phyloP scores from a whole-genome alignment of 73 alveolate genomes.

The Effrenium voratum region DNA sequence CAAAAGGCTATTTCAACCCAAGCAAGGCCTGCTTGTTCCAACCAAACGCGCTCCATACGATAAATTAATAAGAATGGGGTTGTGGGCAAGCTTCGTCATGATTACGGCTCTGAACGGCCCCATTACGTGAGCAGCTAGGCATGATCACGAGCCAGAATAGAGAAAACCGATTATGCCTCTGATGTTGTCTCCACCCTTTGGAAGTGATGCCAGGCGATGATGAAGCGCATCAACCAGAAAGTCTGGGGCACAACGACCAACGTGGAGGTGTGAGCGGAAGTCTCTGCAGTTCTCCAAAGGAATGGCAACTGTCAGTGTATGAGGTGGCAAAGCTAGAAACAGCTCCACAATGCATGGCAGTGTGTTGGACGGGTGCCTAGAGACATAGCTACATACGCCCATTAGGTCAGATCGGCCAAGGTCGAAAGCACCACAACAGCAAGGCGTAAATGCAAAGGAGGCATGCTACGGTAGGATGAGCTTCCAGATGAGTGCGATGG shows the following conservation, averaged over 20 bases:
- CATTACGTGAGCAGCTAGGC: neutral
- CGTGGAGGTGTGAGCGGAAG: constrained; percentile 69
- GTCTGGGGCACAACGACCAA: constrained; percentile 88
- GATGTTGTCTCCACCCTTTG: neutral
- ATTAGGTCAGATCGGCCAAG: neutral
- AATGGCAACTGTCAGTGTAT: neutral
- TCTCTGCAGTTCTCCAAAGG: neutral
- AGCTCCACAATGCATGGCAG: no score
- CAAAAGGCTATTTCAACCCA: no score
- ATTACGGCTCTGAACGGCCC: neutral
- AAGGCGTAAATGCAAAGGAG: neutral
- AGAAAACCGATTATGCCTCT: no score
- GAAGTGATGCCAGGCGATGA: constrained; percentile 32
- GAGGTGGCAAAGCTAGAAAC: neutral
- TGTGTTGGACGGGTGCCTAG: no score
- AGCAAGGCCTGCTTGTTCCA: neutral
- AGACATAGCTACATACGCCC: neutral
- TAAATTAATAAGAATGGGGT: neutral
- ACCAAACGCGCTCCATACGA: neutral
- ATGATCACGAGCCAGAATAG: neutral
- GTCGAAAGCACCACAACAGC: neutral
- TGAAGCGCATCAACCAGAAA: constrained; percentile 88
- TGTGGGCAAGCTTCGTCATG: neutral
- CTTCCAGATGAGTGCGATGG: no score
- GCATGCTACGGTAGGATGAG: no score